These are phyloP conservation scores for Bretschneidera sinensis DNA, from an alignment of 345 rosid species.

Conservation along the genomic window DNA sequence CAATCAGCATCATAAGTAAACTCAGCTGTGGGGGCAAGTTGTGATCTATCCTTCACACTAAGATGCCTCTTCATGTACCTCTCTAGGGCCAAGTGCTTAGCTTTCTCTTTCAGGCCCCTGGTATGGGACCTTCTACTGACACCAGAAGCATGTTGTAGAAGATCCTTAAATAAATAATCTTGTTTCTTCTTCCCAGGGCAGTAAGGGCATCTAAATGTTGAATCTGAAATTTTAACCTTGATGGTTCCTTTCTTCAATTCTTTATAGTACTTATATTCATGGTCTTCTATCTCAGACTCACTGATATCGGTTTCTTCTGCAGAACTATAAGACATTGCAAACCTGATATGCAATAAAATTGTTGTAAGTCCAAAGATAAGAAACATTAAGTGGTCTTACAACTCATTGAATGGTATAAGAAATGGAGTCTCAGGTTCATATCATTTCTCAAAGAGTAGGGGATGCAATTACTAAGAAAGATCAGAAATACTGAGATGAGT, in stretches of 20 bases:
- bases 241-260: conserved; percentile 34
- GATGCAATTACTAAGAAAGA: too few species aligned
- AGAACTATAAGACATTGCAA: conserved; percentile 17
- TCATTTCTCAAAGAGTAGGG: too few species aligned
- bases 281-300: conserved; percentile 33
- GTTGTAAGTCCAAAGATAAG: too few species aligned
- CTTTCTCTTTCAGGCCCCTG: conserved; percentile 31
- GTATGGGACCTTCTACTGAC: conserved; percentile 19
- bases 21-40: conserved; percentile 1
- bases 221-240: conserved; percentile 28
- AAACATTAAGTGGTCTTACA: too few species aligned
- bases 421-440: too few species aligned
- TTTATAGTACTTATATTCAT: conserved; percentile 38
- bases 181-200: conserved; percentile 32
- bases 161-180: conserved; percentile 30
- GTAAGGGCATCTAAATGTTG: conserved; percentile 46
- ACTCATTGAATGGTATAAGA: neutral
- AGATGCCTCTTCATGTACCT: conserved; percentile 35
- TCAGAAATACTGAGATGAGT: too few species aligned
- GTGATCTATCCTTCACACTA: conserved; percentile 14
- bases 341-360: conserved; percentile 18
- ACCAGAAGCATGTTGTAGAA: conserved; percentile 42
- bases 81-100: conserved; percentile 45
- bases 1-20: neutral
- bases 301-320: neutral